Evolutionary conservation across 2,329 filamentous ascomycete genomes (phyloP), one percentile per base, ranked within the genome.

Genomic region (Ophiostoma novo-ulmi): DNA sequence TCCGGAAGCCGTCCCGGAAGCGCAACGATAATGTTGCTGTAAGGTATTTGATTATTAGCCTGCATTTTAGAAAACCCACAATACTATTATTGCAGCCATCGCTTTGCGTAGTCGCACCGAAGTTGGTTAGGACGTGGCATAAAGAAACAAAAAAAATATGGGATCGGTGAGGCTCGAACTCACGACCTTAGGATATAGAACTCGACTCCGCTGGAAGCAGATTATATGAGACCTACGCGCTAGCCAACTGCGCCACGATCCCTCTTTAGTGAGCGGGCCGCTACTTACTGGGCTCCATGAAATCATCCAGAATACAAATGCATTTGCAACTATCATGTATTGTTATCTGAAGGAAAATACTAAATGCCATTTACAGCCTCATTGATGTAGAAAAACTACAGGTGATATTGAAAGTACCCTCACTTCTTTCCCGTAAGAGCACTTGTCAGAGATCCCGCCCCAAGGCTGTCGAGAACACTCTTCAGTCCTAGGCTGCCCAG

Each of bases 161-260:
- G 71, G 71, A 71, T 71, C 73, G 71, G 73, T 73, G 73, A 73
- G 73, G 73, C 71, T 73, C 73, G 71, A 73, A 73, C 73, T 73
- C 71, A 73, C 73, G 73, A 73, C 73, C 73, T 73, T 73, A 73
- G 70, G 72, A 73, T 73, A 65, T 64, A 64, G 22, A 26, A 31
- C 52, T 58, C n/a, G 5, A 13, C 10, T 26, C 3, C 13, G 52
- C n/a, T 10, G 5, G 8, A 22, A 22, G n/a, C 52, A 14, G 22
- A 26, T 5, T 22, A 26, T 58, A 58, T 58, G 22, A 26, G 52
- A 26, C 52, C 52, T 58, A 58, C 52, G 20, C 52, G 22, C 52
- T 58, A 58, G 52, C 22, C 52, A 58, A 58, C 52, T 58, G 52
- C 52, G 52, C 52, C 52, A 58, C 52, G 52, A 58, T 58, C 52